These are phyloP conservation scores for Lentinula sp. DNA, from an alignment of 768 basidiomycete species.

Conservation along the genomic window DNA sequence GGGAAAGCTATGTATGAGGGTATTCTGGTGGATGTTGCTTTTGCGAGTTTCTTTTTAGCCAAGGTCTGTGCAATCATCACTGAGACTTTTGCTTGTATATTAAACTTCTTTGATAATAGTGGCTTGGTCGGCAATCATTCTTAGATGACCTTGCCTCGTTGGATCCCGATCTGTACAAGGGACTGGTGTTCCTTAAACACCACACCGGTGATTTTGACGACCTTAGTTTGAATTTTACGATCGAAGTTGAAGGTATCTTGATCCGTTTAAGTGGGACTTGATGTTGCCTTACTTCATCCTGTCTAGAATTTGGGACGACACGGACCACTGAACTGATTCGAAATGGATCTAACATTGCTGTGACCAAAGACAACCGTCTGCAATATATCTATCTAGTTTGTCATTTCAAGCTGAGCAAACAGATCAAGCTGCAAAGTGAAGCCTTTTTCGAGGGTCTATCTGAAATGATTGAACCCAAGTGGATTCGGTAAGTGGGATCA, in stretches of 20 bases:
- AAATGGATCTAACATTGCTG: slow-evolving; percentile 74
- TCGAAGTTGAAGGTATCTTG: slow-evolving; percentile 72
- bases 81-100: neutral
- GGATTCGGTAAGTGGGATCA: slow-evolving; percentile 52
- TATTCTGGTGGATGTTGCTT: slow-evolving; percentile 90
- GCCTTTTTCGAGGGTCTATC: slow-evolving; percentile 91
- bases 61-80: slow-evolving; percentile 42
- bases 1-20: slow-evolving; percentile 98
- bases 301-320: slow-evolving; percentile 74
- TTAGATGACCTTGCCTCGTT: slow-evolving; percentile 90
- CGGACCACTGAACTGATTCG: slow-evolving; percentile 74
- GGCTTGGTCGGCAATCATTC: slow-evolving; percentile 89
- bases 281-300: neutral
- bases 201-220: slow-evolving; percentile 85
- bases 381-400: slow-evolving; percentile 88
- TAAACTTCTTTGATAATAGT: slow-evolving; percentile 35
- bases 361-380: slow-evolving; percentile 85
- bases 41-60: slow-evolving; percentile 91
- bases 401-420: slow-evolving; percentile 81
- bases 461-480: slow-evolving; percentile 88
- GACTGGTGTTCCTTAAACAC: slow-evolving; percentile 89
- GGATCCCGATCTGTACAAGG: slow-evolving; percentile 89
- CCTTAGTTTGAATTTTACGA: slow-evolving; percentile 82
- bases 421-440: slow-evolving; percentile 79
- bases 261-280: neutral